Percentiles rank a stretch among this genome's conserved stretches.
These are phyloP conservation scores for Globisporangium perplexum DNA, from an alignment of 352 stramenopile species.

Conservation along the genomic window DNA sequence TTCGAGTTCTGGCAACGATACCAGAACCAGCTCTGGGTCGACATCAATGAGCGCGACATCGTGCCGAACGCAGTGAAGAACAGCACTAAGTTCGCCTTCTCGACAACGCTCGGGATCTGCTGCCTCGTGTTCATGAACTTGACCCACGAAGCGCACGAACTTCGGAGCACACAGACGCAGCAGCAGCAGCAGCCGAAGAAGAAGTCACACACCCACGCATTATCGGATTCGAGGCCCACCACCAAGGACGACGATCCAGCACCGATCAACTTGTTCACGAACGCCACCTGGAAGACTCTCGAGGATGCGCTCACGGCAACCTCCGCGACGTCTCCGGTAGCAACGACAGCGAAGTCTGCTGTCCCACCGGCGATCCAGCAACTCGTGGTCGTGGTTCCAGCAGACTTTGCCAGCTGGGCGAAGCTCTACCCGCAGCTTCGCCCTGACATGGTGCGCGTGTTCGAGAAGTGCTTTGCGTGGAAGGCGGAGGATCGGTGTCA, in stretches of 20 bases:
- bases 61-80: constrained; percentile 41
- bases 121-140: constrained; percentile 48
- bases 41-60: constrained; percentile 59
- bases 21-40: constrained; percentile 68
- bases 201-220: background rate
- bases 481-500: constrained; percentile 30
- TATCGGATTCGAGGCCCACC: background rate
- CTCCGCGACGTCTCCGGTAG: background rate
- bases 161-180: constrained; percentile 6
- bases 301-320: constrained; percentile 36
- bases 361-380: constrained; percentile 33
- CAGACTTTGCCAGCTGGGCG: constrained; percentile 40
- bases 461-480: constrained; percentile 71
- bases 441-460: constrained; percentile 34
- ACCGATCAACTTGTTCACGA: constrained; percentile 36
- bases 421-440: constrained; percentile 31
- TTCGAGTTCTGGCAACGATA: constrained; percentile 77
- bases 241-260: background rate
- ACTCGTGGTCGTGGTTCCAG: constrained; percentile 42
- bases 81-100: constrained; percentile 42
- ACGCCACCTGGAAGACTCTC: constrained; percentile 53
- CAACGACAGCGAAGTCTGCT: constrained; percentile 7
- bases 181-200: constrained; percentile 9
- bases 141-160: constrained; percentile 39
- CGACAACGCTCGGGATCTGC: constrained; percentile 43